Evolutionary conservation across 805 yeast genomes (phyloP).

Genomic region (Candida tammaniensis): DNA sequence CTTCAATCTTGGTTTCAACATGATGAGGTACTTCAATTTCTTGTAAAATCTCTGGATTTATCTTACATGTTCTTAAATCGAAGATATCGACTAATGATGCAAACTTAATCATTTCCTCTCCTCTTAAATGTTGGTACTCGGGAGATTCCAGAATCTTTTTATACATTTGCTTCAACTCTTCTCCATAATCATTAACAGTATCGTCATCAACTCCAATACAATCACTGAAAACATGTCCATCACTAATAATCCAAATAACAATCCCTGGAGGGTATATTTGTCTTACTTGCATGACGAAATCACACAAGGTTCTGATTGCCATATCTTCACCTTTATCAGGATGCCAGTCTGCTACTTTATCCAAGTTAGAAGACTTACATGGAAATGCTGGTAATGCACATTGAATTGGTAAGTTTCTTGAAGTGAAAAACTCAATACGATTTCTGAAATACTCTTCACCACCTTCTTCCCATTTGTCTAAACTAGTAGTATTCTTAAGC

Average conservation of each 20-base stretch:
- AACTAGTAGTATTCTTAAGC: constrained; percentile 44
- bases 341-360: constrained; percentile 45
- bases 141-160: constrained; percentile 5
- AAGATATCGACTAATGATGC: constrained; percentile 36
- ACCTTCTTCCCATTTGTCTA: constrained; percentile 49
- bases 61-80: constrained; percentile 16
- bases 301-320: constrained; percentile 30
- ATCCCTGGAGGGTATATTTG: constrained; percentile 53
- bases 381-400: constrained; percentile 65
- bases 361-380: constrained; percentile 56
- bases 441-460: constrained; percentile 44
- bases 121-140: not conserved
- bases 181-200: constrained; percentile 48
- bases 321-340: constrained; percentile 55
- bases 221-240: constrained; percentile 65
- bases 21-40: constrained; percentile 27
- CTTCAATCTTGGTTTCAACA: constrained; percentile 31
- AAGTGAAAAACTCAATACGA: constrained; percentile 47
- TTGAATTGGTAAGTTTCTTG: constrained; percentile 46
- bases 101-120: constrained; percentile 23
- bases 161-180: constrained; percentile 43
- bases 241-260: constrained; percentile 56
- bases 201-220: constrained; percentile 60
- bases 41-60: constrained; percentile 16
- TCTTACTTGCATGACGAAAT: constrained; percentile 27